Evolutionary conservation across 148 eudicot species (phyloP), one percentile per base, ranked within the genome.

Genomic region (Fagopyrum homotropicum): DNA sequence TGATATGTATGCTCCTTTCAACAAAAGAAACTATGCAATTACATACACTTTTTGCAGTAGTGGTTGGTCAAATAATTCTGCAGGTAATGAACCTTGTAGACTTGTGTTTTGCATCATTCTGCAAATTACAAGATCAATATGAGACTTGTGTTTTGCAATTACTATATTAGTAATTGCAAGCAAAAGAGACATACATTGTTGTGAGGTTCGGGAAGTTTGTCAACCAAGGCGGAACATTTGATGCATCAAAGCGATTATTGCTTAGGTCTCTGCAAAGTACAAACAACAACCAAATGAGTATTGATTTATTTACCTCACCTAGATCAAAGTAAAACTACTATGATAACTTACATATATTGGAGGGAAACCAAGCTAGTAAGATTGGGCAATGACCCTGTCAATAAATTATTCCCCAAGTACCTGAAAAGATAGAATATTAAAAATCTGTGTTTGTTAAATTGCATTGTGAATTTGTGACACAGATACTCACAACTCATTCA

Each of bases 221-320:
- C 73, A 94, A 81, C 98, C 95, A 94, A 55, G 77, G 52, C 15
- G 98, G 93, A 84, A 84, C 77, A 48, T 72, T 80, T 54, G 95
- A 79, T 79, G 85, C 83, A 30, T 78, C 60, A 66, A 94, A 94
- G 81, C 78, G 86, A 55, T 91, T 94, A 77, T 94, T 94, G 90
- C 98, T 91, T 85, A 91, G 78, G 80, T 91, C 98, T 93, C 98
- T 94, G 93, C 83, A 86, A 43, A 66, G 35, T 63, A 11, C 7
- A 35, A 63, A 35, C 1, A 35, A 63, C 15, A 26, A 8, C 14
- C 29, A 57, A 17, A 5, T 55, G 7, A 55, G 9, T 49, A 55
- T 55, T 55, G 59, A 55, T 16, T 14, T 5, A 55, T 5, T 14
- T 55, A 26, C 6, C n/a, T 6, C n/a, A 5, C 26, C 59, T n/a